Evolutionary conservation across 371 early-diverging fungal species (phyloP), one percentile per base, ranked within the genome.

Genomic region (Funneliformis caledonium): DNA sequence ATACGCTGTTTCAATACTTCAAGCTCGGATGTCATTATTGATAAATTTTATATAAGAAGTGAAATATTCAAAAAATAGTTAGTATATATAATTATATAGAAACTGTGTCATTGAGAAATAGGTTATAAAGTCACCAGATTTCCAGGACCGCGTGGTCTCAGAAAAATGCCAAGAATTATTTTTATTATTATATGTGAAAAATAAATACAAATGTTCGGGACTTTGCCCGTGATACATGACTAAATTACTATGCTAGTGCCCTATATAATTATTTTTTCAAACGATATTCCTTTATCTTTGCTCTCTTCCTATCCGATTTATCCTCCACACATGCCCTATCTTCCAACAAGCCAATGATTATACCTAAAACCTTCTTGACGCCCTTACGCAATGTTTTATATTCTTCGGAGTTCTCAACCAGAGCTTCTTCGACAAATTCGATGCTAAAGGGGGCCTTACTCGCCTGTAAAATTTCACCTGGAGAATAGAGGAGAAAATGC

Each of bases 401-500:
- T 31, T 65, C 60, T 60, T 60, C 5, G 5, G 60, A 60, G 12
- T 60, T 60, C 11, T 60, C 11, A 60, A 12, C 60, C 60, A 60
- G 14, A 60, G 60, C 60, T 10, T 60, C 60, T 60, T 60, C 5
- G 5, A 16, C 12, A 60, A 72, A 37, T 50, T n/a, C 7, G 14
- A 72, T n/a, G 14, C 33, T 6, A 50, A 19, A 70, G 4, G 56
- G 56, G 19, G 16, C 50, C 11, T 52, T 42, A 19, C 60, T 60
- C 6, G 5, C 9, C 60, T 60, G 68, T 12, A 19, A 67, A 67
- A 67, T 67, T 67, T 43, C 16, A 43, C 73, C 52, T 45, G 52
- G 73, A n/a, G n/a, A 50, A 48, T 73, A 73, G 26, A 73, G 48
- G 1, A 73, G 10, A 73, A 73, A 73, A 43, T 73, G 73, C 73